Base-by-base conservation (phyloP, 2,329 filamentous ascomycete species). In the Colletotrichum gloeosporioides region DNA sequence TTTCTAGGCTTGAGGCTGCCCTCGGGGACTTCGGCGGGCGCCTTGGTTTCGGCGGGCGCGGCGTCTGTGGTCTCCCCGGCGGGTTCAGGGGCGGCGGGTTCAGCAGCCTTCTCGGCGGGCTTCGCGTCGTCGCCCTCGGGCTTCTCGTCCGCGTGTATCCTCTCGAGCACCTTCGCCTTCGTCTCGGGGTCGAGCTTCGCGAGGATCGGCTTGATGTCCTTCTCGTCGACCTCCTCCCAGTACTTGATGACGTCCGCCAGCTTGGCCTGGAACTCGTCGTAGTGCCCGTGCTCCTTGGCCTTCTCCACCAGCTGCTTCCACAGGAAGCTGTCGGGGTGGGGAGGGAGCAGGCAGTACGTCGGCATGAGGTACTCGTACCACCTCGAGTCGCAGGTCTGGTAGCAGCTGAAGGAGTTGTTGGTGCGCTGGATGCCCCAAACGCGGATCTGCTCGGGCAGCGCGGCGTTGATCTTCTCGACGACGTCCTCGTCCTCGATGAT, bases 341-440 rank as follows among this genome's bases (percentile, higher is more conserved):
- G 97, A 25, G 97, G 97, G 36, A 99, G 87, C 80, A 99, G 95
- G 73, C 95, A 95, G 85, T 99, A 96, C 57, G 95, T 97, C 4
- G 97, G 97, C 84, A 99, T 95, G 69, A 99, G 89, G 83, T 99
- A 99, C 87, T 99, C 97, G 86, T 99, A 99, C 90, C 96, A 98
- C 79, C 97, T 91, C 31, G 96, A 98, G 85, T 99, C 97, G 85
- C 96, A 98, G 72, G 95, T 91, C 83, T 98, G 94, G 85, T 99
- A 99, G 85, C 95, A 96, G 85, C 95, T 98, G 88, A 99, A 99
- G 79, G 93, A 92, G 79, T 96, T 96, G 82, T 94, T 96, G 1
- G 96, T 98, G 68, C 95, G 90, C 84, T 98, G 93, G 77, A 98
- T 95, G 5, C 95, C 97, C 97, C 97, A 99, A 4, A 99, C 91